A percentile compares a stretch with the other conserved stretches of the same genome.
These are phyloP conservation scores for Baorangia bicolor DNA, from an alignment of 768 basidiomycete species.

Conservation along the genomic window DNA sequence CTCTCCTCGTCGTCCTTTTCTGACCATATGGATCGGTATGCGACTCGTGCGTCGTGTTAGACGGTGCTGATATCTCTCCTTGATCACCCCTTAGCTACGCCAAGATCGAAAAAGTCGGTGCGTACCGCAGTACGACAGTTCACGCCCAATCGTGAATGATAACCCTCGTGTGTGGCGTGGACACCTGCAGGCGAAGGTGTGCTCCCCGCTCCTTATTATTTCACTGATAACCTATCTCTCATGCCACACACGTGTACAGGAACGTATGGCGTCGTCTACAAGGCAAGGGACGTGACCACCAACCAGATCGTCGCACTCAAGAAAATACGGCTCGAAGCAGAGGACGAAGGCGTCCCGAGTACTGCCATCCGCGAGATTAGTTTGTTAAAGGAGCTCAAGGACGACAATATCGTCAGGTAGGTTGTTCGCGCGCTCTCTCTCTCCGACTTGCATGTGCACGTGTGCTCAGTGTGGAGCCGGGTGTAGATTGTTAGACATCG, in stretches of 20 bases:
- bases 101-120: slow-evolving; percentile 98
- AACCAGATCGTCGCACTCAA: slow-evolving; percentile 92
- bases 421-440: neutral
- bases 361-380: slow-evolving; percentile 99
- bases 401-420: slow-evolving; percentile 93
- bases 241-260: slow-evolving; percentile 48
- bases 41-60: slow-evolving; percentile 4
- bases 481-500: slow-evolving; percentile 86
- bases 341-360: slow-evolving; percentile 97
- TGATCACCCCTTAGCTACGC: slow-evolving; percentile 66
- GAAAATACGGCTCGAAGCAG: slow-evolving; percentile 97
- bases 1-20: neutral
- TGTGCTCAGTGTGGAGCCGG: slow-evolving; percentile 8
- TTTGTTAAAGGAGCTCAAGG: slow-evolving; percentile 92
- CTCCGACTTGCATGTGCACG: neutral
- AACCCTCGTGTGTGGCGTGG: slow-evolving; percentile 19
- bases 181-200: slow-evolving; percentile 44
- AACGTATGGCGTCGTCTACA: slow-evolving; percentile 98
- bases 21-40: slow-evolving; percentile 36
- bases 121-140: slow-evolving; percentile 38
- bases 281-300: slow-evolving; percentile 79
- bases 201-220: neutral
- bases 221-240: neutral
- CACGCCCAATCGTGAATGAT: slow-evolving; percentile 7
- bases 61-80: slow-evolving; percentile 15